Evolutionary conservation across 768 basidiomycete species (phyloP).

Genomic region (Macrolepiota albuminosa): DNA sequence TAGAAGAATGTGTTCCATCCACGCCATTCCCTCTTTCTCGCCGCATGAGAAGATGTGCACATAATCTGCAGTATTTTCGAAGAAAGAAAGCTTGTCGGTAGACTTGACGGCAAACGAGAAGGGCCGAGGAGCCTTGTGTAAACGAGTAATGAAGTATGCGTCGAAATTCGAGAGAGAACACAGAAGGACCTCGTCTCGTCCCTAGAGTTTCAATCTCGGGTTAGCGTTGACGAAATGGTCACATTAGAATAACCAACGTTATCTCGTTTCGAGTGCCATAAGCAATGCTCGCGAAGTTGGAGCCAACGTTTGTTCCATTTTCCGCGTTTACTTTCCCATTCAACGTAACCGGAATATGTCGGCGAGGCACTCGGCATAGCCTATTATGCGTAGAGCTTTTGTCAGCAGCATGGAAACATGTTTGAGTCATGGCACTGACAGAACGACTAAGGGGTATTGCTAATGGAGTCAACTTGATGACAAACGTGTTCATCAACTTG

Average conservation of each 20-base stretch:
- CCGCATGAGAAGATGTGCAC: constrained; percentile 81
- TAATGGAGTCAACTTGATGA: constrained; percentile 71
- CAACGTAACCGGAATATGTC: constrained; percentile 59
- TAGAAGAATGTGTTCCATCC: constrained; percentile 78
- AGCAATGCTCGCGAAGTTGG: constrained; percentile 76
- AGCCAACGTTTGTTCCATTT: constrained; percentile 96
- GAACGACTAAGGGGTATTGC: constrained; percentile 54
- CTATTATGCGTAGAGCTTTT: constrained; percentile 15
- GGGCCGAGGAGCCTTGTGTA: constrained; percentile 77
- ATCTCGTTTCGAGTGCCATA: constrained; percentile 89
- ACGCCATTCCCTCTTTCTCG: constrained; percentile 65
- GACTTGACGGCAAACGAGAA: constrained; percentile 88
- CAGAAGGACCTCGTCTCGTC: constrained; percentile 77
- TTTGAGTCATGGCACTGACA: constrained; percentile 32
- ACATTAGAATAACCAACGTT: constrained; percentile 44
- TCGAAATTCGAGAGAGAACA: constrained; percentile 90
- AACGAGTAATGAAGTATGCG: constrained; percentile 72
- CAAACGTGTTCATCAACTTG: constrained; percentile 72
- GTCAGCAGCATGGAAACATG: constrained; percentile 6
- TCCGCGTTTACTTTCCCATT: constrained; percentile 87
- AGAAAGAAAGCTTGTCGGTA: constrained; percentile 78
- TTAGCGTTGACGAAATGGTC: neutral
- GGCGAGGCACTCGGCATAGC: constrained; percentile 43
- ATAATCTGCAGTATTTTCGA: constrained; percentile 87
- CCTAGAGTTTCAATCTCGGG: constrained; percentile 36